phyloP scores from a whole-genome alignment of 2,329 filamentous ascomycete species.

The Xylariaceae sp. region DNA sequence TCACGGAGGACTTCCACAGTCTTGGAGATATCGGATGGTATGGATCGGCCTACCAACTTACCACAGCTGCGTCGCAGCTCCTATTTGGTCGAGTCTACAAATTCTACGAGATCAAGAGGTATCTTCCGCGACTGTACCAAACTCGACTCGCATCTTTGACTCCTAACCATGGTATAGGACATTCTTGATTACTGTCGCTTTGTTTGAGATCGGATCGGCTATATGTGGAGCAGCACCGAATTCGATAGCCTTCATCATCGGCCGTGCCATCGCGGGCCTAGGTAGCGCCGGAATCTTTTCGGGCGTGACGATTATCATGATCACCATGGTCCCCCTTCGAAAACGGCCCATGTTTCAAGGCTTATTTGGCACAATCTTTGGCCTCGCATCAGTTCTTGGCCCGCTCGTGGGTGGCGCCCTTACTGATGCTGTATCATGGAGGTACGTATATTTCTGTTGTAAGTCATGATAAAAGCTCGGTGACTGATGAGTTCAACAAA shows the following conservation, averaged over 20 bases:
- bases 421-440: constrained; percentile 45
- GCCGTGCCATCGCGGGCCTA: constrained; percentile 52
- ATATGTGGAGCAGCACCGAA: constrained; percentile 49
- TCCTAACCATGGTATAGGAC: constrained; percentile 27
- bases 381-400: constrained; percentile 49
- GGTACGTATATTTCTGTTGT: constrained; percentile 26
- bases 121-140: constrained; percentile 18
- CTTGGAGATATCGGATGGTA: constrained; percentile 61
- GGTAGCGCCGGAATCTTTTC: constrained; percentile 55
- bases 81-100: constrained; percentile 51
- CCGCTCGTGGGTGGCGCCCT: constrained; percentile 52
- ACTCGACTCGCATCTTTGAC: background rate
- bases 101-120: constrained; percentile 48
- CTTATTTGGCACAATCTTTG: constrained; percentile 51
- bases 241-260: constrained; percentile 50
- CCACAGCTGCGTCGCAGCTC: constrained; percentile 50
- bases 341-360: constrained; percentile 56
- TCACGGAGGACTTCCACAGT: constrained; percentile 53
- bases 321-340: constrained; percentile 54
- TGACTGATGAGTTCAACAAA: constrained; percentile 13
- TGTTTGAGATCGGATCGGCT: constrained; percentile 51
- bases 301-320: constrained; percentile 51
- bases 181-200: constrained; percentile 43
- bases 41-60: constrained; percentile 56
- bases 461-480: background rate